Base-by-base conservation (phyloP, 1,284 basidiomycete genomes). In the Amylostereum areolatum region DNA sequence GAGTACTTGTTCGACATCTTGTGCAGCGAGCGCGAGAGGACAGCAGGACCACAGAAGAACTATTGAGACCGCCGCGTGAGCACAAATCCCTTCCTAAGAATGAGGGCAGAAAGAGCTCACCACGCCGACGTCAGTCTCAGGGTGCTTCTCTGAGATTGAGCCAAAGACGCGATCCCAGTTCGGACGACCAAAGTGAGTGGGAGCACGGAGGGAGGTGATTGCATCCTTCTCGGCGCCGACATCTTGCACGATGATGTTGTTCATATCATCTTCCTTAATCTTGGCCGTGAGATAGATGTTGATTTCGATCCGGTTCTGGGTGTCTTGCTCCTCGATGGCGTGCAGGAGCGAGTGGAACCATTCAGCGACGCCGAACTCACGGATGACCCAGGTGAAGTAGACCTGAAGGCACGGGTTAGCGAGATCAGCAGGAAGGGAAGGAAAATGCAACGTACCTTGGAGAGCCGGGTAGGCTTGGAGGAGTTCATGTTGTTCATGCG, bases 331-430 rank as follows among this genome's bases (percentile, higher is more conserved):
- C 66, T 96, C 92, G 57, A 95, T 91, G 27, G 92, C 92, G 57
- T 88, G 81, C 53, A 96, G 71, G 29, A 96, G 78, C n/a, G 86
- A 89, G 67, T 93, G 90, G 80, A 96, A 94, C 92, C 91, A 94
- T 63, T 92, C 90, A 25, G 89, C 88, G 9, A 76, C 75, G 56
- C 85, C 85, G 60, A 90, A 92, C 67, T 92, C 90, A 58, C 88
- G 85, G 62, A 93, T 92, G 58, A 92, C 89, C 88, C 88, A 91
- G 4, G 83, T 87, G 65, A 91, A 89, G 73, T 91, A 91, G 45
- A 90, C 85, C 72, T 78, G 36, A 25, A 10, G 37, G 9, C 43
- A 41, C 9, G 39, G 32, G 32, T 28, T 5, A 11, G 8, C 31
- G 7, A 35, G 18, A 25, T 33, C 18, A 32, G 6, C 28, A 47